Conservation (phyloP, 2,329 filamentous ascomycete genomes). For the Aureobasidium musti region DNA sequence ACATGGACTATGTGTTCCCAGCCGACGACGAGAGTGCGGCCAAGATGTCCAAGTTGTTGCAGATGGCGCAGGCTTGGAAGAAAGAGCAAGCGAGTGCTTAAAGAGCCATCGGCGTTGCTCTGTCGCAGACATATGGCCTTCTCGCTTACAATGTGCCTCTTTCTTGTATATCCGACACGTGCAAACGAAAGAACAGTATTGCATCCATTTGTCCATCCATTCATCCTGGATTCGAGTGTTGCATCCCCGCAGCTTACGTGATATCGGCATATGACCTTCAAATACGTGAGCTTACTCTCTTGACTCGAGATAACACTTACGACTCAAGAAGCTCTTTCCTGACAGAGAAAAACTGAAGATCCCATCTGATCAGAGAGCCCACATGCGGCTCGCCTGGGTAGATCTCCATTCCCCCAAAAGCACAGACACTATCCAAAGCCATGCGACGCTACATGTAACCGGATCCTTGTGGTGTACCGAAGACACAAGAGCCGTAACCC, state of each 20-base stretch:
- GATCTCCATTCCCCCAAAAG: not conserved
- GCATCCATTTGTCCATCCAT: not conserved
- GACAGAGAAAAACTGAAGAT: conserved; percentile 12
- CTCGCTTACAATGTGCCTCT: not conserved
- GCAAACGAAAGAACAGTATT: not conserved
- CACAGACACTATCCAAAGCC: not conserved
- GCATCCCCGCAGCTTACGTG: not conserved
- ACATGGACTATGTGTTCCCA: conserved; percentile 95
- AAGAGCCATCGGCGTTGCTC: not conserved
- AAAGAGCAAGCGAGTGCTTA: conserved; percentile 51
- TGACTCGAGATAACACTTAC: not conserved
- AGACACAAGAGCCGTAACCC: not conserved
- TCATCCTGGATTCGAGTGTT: not conserved
- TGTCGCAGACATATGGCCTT: not conserved
- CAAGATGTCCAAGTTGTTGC: conserved; percentile 79
- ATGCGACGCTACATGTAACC: conserved; percentile 4
- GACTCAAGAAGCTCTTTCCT: conserved; percentile 8
- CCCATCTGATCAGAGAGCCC: not conserved
- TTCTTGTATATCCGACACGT: not conserved
- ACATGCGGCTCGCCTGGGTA: not conserved
- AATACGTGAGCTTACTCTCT: not conserved
- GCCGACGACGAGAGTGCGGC: conserved; percentile 86
- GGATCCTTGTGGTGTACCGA: not conserved
- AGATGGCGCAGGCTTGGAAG: conserved; percentile 88
- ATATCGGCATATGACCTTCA: not conserved